Conservation (phyloP, 331 rosid genomes). For the Pyrus hybrid region DNA sequence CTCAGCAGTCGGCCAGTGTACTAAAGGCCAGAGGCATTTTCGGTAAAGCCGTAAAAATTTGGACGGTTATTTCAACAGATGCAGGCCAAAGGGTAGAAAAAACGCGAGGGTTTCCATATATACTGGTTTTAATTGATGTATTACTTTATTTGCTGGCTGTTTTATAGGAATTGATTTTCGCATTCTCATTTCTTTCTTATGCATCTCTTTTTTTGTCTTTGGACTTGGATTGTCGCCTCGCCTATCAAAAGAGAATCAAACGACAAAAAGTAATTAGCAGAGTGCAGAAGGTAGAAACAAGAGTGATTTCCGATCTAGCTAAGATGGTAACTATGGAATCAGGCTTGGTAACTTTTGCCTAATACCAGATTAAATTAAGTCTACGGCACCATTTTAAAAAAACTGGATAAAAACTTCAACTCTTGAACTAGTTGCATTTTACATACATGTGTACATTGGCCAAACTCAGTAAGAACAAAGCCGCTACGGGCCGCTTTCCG, state of each 20-base stretch:
- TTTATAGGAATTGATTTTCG: background rate
- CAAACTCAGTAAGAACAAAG: background rate
- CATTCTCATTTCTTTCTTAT: background rate
- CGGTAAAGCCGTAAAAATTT: background rate
- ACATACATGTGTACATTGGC: background rate
- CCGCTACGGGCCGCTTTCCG: background rate
- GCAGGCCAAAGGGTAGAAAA: background rate
- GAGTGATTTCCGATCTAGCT: background rate
- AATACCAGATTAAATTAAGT: background rate
- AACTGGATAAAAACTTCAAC: background rate
- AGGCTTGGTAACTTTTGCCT: background rate
- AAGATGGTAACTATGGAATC: background rate
- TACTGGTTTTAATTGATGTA: background rate
- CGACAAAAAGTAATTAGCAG: too few relatives aligned
- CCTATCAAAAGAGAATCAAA: background rate
- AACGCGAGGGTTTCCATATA: background rate
- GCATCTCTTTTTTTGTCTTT: too few relatives aligned
- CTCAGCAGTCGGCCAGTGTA: background rate
- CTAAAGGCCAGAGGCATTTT: background rate
- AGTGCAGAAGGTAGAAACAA: background rate
- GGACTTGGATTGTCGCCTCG: background rate
- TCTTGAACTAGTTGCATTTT: background rate
- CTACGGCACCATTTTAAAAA: background rate
- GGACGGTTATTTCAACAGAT: background rate
- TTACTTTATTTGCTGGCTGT: too few relatives aligned